Percentiles rank a stretch among this genome's conserved stretches.
These are phyloP conservation scores for Salix dunnii DNA, from an alignment of 345 rosid species.

Conservation along the genomic window DNA sequence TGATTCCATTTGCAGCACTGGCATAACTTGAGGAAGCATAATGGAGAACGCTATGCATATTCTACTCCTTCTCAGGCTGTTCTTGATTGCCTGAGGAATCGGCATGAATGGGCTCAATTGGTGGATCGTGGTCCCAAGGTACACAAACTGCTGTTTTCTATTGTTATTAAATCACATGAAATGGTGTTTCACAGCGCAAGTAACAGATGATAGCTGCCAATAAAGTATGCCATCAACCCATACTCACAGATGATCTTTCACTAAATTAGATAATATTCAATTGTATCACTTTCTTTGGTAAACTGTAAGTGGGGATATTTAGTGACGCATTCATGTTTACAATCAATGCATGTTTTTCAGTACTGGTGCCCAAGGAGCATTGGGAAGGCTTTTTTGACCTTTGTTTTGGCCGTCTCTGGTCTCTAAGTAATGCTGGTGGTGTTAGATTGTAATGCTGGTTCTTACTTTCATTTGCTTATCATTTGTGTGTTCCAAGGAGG, in stretches of 20 bases:
- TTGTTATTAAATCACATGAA: too few species aligned
- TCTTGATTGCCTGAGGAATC: constrained; percentile 93
- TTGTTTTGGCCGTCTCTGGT: background rate
- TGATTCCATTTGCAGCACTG: constrained; percentile 68
- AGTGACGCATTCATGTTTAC: background rate
- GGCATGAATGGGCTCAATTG: constrained; percentile 95
- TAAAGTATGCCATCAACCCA: background rate
- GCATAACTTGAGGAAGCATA: constrained; percentile 95
- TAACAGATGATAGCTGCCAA: background rate
- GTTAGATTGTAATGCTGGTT: background rate
- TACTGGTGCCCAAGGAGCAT: background rate
- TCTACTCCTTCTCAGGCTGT: constrained; percentile 98
- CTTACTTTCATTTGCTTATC: background rate
- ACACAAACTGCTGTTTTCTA: background rate
- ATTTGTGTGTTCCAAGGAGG: background rate
- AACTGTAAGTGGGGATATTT: background rate
- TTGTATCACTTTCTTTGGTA: background rate
- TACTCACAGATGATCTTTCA: background rate
- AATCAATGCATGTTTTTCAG: background rate
- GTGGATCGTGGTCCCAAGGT: constrained; percentile 99
- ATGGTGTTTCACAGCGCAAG: background rate
- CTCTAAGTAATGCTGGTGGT: background rate
- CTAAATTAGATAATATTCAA: background rate
- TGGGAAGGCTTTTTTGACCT: background rate
- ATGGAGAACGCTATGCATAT: constrained; percentile 97